These are phyloP conservation scores for Ustilago curta DNA, from an alignment of 1,284 basidiomycete species.

Conservation along the genomic window DNA sequence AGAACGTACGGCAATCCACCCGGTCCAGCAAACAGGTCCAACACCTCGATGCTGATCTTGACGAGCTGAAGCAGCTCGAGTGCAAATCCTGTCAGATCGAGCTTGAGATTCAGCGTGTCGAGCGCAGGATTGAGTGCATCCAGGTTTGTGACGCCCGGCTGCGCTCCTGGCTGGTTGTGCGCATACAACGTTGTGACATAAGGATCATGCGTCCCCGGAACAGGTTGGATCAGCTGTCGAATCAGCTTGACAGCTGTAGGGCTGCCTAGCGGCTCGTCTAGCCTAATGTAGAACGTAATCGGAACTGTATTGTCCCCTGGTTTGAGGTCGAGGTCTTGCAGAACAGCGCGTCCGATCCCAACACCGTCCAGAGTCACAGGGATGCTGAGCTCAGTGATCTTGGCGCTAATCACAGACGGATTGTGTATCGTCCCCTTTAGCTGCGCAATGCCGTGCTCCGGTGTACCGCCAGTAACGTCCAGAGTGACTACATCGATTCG, in stretches of 20 bases:
- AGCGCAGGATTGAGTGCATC: conserved; percentile 13
- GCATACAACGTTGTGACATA: conserved; percentile 72
- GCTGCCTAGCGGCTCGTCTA: conserved; percentile 75
- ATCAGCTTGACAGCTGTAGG: conserved; percentile 73
- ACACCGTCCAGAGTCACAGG: conserved; percentile 75
- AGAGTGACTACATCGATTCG: conserved; percentile 71
- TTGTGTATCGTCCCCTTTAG: conserved; percentile 25
- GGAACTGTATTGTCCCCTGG: conserved; percentile 74
- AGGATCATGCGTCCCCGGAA: conserved; percentile 7
- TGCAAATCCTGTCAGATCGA: conserved; percentile 72
- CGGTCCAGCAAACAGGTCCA: conserved; percentile 20
- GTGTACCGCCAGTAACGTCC: conserved; percentile 36
- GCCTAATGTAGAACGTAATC: conserved; percentile 77
- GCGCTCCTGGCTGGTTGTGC: conserved; percentile 75
- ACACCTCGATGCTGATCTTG: conserved; percentile 33
- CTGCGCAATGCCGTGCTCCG: conserved; percentile 14
- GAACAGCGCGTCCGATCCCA: conserved; percentile 69
- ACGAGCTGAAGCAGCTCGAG: conserved; percentile 29
- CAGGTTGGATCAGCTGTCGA: conserved; percentile 54
- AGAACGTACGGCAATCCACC: conserved; percentile 5
- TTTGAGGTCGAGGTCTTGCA: conserved; percentile 71
- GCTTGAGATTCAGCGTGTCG: conserved; percentile 71
- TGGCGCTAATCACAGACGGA: conserved; percentile 73
- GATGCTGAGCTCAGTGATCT: conserved; percentile 75
- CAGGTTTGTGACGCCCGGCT: conserved; percentile 71